These are phyloP conservation scores for Aspergillus baeticus DNA, from an alignment of 495 filamentous ascomycete genomes.

Conservation along the genomic window DNA sequence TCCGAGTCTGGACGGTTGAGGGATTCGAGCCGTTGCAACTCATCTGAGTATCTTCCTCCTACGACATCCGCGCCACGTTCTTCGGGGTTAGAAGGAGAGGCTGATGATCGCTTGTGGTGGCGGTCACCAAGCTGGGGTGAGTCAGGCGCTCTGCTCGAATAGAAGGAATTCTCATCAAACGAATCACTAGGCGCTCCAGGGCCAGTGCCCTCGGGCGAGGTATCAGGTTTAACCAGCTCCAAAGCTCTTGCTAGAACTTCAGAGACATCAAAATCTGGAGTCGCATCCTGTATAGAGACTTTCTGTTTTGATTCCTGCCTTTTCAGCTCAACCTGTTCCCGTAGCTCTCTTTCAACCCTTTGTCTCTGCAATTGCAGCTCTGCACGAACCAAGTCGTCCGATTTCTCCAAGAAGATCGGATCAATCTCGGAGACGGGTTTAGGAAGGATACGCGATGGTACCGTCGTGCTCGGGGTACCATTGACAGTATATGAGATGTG, in stretches of 20 bases:
- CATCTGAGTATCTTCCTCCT: constrained; percentile 39
- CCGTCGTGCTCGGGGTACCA: constrained; percentile 22
- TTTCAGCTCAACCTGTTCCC: constrained; percentile 70
- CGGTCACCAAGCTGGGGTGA: constrained; percentile 37
- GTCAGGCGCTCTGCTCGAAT: constrained; percentile 74
- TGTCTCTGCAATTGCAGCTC: constrained; percentile 79
- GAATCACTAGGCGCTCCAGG: constrained; percentile 66
- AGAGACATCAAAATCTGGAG: constrained; percentile 71
- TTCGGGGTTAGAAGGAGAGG: constrained; percentile 23
- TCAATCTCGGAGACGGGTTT: constrained; percentile 57
- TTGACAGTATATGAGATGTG: constrained; percentile 32
- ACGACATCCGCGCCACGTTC: constrained; percentile 24
- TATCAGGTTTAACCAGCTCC: constrained; percentile 65
- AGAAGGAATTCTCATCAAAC: constrained; percentile 91
- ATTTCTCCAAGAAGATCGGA: constrained; percentile 80
- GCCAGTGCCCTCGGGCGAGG: constrained; percentile 50
- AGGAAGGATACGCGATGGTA: constrained; percentile 34
- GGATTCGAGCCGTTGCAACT: constrained; percentile 50
- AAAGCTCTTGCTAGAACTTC: constrained; percentile 71
- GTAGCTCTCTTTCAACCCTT: constrained; percentile 73
- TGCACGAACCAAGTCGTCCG: constrained; percentile 77
- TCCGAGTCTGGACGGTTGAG: constrained; percentile 43
- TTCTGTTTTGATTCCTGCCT: constrained; percentile 55
- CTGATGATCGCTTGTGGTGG: constrained; percentile 30
- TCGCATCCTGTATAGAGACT: constrained; percentile 54